phyloP scores from a whole-genome alignment of 176 grass and related monocot genomes.

The Oryza glumipatula region DNA sequence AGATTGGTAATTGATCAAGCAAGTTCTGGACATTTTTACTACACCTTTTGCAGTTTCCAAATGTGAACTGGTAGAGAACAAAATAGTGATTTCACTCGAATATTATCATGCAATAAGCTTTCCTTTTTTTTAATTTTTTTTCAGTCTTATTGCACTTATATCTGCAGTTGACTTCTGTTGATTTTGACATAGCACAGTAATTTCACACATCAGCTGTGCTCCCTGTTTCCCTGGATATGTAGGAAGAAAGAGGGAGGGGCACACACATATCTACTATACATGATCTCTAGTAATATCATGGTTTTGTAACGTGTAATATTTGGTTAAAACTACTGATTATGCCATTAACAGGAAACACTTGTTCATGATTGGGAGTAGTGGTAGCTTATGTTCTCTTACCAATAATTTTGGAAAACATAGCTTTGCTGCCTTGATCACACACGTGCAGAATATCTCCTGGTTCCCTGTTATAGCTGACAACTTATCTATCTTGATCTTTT shows the following conservation, averaged over 20 bases:
- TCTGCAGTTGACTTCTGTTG: background rate
- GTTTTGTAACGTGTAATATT: background rate
- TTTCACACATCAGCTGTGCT: background rate
- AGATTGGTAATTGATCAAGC: background rate
- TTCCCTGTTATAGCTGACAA: background rate
- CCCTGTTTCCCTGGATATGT: background rate
- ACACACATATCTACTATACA: too few species aligned
- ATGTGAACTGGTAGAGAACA: background rate
- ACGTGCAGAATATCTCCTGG: background rate
- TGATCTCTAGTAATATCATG: too few species aligned
- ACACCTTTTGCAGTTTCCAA: background rate
- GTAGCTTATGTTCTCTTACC: constrained; percentile 21
- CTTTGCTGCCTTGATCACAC: background rate
- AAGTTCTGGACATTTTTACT: background rate
- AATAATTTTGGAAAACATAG: background rate
- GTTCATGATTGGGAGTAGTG: background rate
- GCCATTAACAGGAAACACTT: background rate
- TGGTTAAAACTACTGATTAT: background rate
- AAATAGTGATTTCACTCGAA: background rate
- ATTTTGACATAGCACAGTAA: background rate
- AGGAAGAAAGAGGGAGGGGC: background rate
- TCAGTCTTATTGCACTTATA: background rate
- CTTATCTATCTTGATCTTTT: constrained; percentile 9
- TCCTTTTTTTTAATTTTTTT: background rate
- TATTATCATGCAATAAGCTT: background rate